Base-by-base conservation (phyloP, 1,284 basidiomycete species). In the Microbotryum violaceum region DNA sequence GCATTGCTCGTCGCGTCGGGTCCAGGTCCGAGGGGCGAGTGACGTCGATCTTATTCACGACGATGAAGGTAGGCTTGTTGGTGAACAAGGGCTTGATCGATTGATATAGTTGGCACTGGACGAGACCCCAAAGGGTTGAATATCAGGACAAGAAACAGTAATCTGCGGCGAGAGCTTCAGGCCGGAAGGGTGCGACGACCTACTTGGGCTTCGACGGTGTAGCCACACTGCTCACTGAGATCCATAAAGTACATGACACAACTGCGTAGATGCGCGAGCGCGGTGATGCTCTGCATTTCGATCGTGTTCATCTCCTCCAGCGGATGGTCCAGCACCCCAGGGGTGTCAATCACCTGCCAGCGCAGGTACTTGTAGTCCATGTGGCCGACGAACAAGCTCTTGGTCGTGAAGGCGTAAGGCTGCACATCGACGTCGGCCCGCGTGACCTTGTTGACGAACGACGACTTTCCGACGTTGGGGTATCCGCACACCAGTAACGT, bases 291-390 rank as follows among this genome's bases (percentile, higher is more conserved):
- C 80, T 97, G 92, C 91, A 97, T 97, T 79, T 97, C 93, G 70
- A 97, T 97, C 63, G 92, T 96, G 81, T 96, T 96, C 93, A 97
- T 96, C 64, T 97, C 92, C 77, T 97, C 92, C 49, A 97, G 81
- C 2, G 92, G 92, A 75, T 94, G 91, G 74, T 90, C 89, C 70
- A 94, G 80, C 62, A 94, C 86, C 65, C 91, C 91, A 14, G 91
- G 91, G 47, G 91, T 94, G 80, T 93, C 64, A 72, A 97, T 93
- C 52, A 96, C 92, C 77, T 97, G 92, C 92, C 92, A 97, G 67
- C 92, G 84, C 70, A 97, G 82, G 79, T 97, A 97, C 75, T 92
- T 91, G 81, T 97, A 96, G 77, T 97, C 92, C 75, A 97, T 82
- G 77, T 97, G 92, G 2, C 92, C 92, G 69, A 97, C 88, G 73